Percentiles rank a stretch among this genome's conserved stretches.
These are phyloP conservation scores for Chlamydomonas urium DNA, from an alignment of 139 green algal species.

Conservation along the genomic window DNA sequence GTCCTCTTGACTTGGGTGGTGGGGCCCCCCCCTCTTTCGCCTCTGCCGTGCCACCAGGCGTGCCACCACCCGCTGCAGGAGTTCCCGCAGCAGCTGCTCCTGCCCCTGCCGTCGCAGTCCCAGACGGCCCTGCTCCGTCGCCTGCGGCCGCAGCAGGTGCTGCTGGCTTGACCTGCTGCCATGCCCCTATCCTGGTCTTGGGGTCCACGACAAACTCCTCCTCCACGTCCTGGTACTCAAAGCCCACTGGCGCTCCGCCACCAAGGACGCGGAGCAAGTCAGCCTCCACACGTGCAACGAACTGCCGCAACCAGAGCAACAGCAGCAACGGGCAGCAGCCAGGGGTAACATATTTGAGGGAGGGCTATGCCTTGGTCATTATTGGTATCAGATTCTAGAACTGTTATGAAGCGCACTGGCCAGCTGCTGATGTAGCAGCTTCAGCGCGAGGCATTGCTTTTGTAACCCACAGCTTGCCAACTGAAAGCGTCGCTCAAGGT, in stretches of 20 bases:
- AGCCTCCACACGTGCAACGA: slow-evolving; percentile 46
- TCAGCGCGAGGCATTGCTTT: too few species aligned
- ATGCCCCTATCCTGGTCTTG: neutral
- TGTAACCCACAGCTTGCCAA: neutral
- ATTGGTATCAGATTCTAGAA: neutral
- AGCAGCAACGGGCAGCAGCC: neutral
- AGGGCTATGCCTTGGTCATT: neutral
- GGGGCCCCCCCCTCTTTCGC: too few species aligned
- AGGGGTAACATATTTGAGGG: neutral
- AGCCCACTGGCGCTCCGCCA: slow-evolving; percentile 57
- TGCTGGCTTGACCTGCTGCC: neutral
- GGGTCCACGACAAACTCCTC: slow-evolving; percentile 72
- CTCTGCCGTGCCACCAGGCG: too few species aligned
- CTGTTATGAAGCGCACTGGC: neutral
- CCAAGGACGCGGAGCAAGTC: slow-evolving; percentile 60
- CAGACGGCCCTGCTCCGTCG: neutral
- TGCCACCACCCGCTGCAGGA: neutral
- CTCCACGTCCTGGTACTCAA: slow-evolving; percentile 69
- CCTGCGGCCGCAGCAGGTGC: neutral
- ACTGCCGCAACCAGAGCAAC: neutral
- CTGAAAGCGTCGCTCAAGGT: neutral
- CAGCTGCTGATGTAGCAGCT: too few species aligned
- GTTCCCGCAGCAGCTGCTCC: neutral
- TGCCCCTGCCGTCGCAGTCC: neutral
- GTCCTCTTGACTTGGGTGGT: neutral